phyloP scores from a whole-genome alignment of 306 rosid genomes.

The Erythrophleum fordii region DNA sequence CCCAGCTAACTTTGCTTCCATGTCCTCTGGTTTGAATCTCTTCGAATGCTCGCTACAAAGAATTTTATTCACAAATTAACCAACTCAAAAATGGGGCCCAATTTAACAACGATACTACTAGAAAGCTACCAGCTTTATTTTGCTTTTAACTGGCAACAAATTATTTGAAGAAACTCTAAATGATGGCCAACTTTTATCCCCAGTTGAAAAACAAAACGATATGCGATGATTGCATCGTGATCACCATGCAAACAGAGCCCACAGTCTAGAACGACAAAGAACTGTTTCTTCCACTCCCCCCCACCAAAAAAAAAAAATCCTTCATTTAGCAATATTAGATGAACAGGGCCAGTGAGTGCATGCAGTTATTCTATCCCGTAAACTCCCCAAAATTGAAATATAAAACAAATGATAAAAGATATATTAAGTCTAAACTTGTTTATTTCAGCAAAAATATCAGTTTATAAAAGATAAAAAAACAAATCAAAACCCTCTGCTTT shows the following conservation, averaged over 20 bases:
- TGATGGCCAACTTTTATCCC: neutral
- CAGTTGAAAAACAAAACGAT: neutral
- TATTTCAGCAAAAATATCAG: neutral
- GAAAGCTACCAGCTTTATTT: neutral
- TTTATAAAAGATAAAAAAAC: slow-evolving; percentile 1
- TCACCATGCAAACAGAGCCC: neutral
- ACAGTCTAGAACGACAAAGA: neutral
- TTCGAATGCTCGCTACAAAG: slow-evolving; percentile 73
- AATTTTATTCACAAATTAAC: slow-evolving; percentile 8
- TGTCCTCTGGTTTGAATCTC: slow-evolving; percentile 76
- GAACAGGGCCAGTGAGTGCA: no score
- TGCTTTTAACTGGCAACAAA: neutral
- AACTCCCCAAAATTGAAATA: slow-evolving; percentile 7
- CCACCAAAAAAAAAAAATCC: no score
- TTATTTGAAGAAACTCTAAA: neutral
- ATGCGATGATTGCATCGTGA: neutral
- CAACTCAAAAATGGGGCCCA: neutral
- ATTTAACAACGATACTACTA: neutral
- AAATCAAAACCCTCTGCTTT: slow-evolving; percentile 1
- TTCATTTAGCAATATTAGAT: neutral
- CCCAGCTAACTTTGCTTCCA: slow-evolving; percentile 59
- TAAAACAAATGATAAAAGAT: neutral
- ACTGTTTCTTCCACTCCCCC: neutral
- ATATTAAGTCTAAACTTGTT: slow-evolving; percentile 5
- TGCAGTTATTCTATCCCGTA: neutral